These are phyloP conservation scores for Fraxinus paxiana DNA, from an alignment of 305 asterid species.

Conservation along the genomic window DNA sequence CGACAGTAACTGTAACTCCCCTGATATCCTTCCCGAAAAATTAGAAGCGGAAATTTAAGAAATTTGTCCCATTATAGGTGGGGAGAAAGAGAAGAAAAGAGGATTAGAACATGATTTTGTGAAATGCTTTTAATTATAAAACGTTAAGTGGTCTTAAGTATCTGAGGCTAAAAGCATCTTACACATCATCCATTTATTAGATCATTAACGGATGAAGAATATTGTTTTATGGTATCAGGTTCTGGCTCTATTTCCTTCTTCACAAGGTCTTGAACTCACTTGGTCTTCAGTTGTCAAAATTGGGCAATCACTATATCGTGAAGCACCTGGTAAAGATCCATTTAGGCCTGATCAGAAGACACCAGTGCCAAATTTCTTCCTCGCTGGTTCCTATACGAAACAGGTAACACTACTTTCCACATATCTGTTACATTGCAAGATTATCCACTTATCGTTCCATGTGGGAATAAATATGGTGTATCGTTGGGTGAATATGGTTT, in stretches of 20 bases:
- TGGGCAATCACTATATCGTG: constrained; percentile 87
- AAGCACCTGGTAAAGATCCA: constrained; percentile 95
- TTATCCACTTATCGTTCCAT: neutral
- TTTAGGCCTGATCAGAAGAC: constrained; percentile 97
- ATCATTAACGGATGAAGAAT: neutral
- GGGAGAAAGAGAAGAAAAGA: neutral
- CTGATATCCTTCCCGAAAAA: neutral
- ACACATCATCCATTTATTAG: neutral
- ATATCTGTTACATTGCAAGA: neutral
- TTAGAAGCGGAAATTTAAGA: neutral
- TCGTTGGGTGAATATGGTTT: neutral
- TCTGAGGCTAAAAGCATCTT: neutral
- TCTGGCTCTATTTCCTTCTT: constrained; percentile 80
- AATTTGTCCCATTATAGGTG: neutral
- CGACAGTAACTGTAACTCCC: neutral
- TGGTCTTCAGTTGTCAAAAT: constrained; percentile 97
- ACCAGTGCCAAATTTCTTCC: constrained; percentile 85
- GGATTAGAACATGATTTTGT: neutral
- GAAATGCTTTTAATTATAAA: neutral
- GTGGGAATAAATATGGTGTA: neutral
- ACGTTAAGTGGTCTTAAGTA: neutral
- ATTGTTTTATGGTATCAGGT: constrained; percentile 44
- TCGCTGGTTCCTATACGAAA: constrained; percentile 94
- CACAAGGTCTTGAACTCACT: constrained; percentile 86
- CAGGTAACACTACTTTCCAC: constrained; percentile 46